phyloP scores from a whole-genome alignment of 805 yeast species.

The Millerozyma acaciae region DNA sequence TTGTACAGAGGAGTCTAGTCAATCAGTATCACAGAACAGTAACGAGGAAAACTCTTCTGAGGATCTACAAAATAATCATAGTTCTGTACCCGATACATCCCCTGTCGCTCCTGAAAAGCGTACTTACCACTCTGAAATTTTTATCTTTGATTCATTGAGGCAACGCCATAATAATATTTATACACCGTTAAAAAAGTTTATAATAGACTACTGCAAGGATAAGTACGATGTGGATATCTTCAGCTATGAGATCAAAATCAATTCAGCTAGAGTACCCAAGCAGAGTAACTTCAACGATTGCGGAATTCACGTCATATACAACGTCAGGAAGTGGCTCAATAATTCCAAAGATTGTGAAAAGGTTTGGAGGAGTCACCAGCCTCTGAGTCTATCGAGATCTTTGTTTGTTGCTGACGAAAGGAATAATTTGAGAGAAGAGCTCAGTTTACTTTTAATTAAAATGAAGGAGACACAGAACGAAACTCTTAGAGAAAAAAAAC shows the following conservation, averaged over 20 bases:
- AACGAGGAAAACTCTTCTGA: slow-evolving; percentile 2
- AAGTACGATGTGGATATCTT: slow-evolving; percentile 48
- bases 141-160: slow-evolving; percentile 73
- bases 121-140: slow-evolving; percentile 34
- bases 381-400: slow-evolving; percentile 9
- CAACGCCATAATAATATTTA: slow-evolving; percentile 52
- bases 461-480: slow-evolving; percentile 18
- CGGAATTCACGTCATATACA: slow-evolving; percentile 86
- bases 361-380: slow-evolving; percentile 38
- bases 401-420: slow-evolving; percentile 28
- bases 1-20: neutral
- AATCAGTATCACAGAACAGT: too few species aligned
- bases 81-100: slow-evolving; percentile 1
- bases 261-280: slow-evolving; percentile 61
- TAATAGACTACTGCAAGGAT: slow-evolving; percentile 67
- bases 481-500: neutral
- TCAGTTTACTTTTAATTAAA: slow-evolving; percentile 19
- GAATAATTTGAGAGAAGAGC: slow-evolving; percentile 22
- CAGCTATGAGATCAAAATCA: slow-evolving; percentile 43
- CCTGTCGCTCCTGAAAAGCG: slow-evolving; percentile 1
- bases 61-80: slow-evolving; percentile 2
- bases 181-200: slow-evolving; percentile 52
- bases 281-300: slow-evolving; percentile 92
- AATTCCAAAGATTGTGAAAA: slow-evolving; percentile 45
- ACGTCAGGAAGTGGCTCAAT: slow-evolving; percentile 54